A percentile compares a stretch with the other conserved stretches of the same genome.
Conservation (phyloP, 2,329 filamentous ascomycete genomes). For the Talaromyces piceae region DNA sequence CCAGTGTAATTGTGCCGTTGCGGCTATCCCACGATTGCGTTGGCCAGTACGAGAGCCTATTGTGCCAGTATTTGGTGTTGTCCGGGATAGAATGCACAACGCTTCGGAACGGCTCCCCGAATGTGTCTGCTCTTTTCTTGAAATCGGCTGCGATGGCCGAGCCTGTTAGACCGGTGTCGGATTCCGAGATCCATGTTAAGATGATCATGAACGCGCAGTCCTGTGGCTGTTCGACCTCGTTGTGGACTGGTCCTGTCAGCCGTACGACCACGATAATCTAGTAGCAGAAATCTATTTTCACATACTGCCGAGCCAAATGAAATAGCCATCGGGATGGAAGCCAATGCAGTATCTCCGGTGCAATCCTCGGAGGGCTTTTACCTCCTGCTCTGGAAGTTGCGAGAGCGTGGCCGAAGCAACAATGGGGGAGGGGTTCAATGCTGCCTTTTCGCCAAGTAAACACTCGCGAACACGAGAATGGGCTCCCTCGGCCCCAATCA, state of each 20-base stretch:
- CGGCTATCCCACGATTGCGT: constrained; percentile 27
- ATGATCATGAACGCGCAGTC: constrained; percentile 12
- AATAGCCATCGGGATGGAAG: constrained; percentile 11
- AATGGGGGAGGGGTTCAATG: constrained; percentile 4
- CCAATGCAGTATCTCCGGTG: constrained; percentile 7
- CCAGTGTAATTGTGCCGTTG: constrained; percentile 26
- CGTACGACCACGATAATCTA: background rate
- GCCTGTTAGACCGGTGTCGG: constrained; percentile 5
- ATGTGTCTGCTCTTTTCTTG: constrained; percentile 11
- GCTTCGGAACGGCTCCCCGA: constrained; percentile 28
- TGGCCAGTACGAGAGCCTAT: constrained; percentile 29
- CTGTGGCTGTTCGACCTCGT: constrained; percentile 1
- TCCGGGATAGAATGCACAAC: constrained; percentile 27
- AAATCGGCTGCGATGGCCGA: constrained; percentile 6
- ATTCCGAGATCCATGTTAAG: constrained; percentile 10
- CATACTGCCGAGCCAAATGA: constrained; percentile 10
- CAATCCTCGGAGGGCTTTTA: background rate
- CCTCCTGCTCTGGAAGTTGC: constrained; percentile 6
- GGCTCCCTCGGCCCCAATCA: constrained; percentile 13
- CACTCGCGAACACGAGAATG: constrained; percentile 11
- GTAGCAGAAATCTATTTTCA: background rate
- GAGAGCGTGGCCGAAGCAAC: constrained; percentile 7
- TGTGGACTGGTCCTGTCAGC: constrained; percentile 5
- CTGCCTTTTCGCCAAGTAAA: constrained; percentile 10
- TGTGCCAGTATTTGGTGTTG: constrained; percentile 20